Conservation (phyloP, 164 flowering plant species). For the Warburgia ugandensis region DNA sequence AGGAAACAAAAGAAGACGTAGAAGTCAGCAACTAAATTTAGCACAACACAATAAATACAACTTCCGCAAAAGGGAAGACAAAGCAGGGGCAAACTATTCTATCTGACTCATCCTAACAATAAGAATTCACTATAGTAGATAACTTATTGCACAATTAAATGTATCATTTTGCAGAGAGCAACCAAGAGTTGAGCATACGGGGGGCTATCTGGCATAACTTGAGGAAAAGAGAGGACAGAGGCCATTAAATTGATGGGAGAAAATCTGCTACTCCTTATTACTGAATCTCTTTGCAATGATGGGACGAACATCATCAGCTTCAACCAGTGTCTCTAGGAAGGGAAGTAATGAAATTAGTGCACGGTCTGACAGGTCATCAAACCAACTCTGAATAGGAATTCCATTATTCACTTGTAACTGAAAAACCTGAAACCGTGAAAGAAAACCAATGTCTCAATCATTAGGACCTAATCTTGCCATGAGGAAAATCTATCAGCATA, state of each 20-base stretch:
- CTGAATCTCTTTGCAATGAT: conserved; percentile 80
- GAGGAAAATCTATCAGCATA: neutral
- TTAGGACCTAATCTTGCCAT: neutral
- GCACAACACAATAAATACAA: conserved; percentile 3
- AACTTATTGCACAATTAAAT: conserved; percentile 22
- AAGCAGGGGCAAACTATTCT: too few relatives aligned
- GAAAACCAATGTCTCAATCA: conserved; percentile 4
- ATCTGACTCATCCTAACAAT: neutral
- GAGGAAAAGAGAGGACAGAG: conserved; percentile 11
- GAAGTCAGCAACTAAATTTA: conserved; percentile 1
- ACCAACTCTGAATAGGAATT: conserved; percentile 89
- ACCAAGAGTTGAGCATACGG: conserved; percentile 9
- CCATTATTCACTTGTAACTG: conserved; percentile 93
- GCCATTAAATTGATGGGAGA: conserved; percentile 18
- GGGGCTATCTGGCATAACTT: conserved; percentile 5
- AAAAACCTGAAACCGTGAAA: conserved; percentile 67
- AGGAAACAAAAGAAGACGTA: too few relatives aligned
- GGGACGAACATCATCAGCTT: conserved; percentile 91
- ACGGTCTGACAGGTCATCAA: conserved; percentile 69
- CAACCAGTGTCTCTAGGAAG: conserved; percentile 64
- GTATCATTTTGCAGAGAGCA: conserved; percentile 9
- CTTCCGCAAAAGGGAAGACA: conserved; percentile 12
- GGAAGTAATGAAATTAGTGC: conserved; percentile 62
- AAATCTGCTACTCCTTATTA: conserved; percentile 55
- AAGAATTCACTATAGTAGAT: conserved; percentile 2